These are phyloP conservation scores for Neurospora pannonica DNA, from an alignment of 495 filamentous ascomycete genomes.

Conservation along the genomic window DNA sequence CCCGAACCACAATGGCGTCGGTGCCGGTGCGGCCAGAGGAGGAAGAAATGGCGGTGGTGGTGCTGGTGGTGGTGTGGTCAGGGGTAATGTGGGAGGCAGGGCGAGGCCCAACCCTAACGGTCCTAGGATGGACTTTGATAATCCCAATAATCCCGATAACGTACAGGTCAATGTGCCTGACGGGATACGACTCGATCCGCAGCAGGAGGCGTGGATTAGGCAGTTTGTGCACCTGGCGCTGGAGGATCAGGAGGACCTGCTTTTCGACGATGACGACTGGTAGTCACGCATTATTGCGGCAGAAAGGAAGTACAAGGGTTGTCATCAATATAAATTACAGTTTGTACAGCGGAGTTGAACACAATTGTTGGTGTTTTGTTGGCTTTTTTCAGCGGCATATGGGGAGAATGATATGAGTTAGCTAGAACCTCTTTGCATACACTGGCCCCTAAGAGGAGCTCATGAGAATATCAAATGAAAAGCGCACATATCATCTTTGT, in stretches of 20 bases:
- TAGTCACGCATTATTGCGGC: constrained; percentile 6
- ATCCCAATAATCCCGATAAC: background rate
- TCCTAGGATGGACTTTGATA: background rate
- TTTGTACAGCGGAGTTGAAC: background rate
- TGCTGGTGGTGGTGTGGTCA: background rate
- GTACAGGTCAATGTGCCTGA: background rate
- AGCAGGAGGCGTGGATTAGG: constrained; percentile 40
- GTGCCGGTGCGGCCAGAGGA: background rate
- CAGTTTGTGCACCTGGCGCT: constrained; percentile 45
- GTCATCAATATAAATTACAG: background rate
- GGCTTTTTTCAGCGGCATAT: background rate
- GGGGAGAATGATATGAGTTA: background rate
- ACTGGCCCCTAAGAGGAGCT: background rate
- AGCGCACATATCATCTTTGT: background rate
- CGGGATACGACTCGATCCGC: constrained; percentile 18
- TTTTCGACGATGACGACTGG: constrained; percentile 27
- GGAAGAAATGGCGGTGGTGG: background rate
- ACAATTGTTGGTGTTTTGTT: background rate
- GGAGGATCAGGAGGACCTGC: constrained; percentile 41
- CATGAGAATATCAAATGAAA: background rate
- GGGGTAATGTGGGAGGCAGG: constrained; percentile 1
- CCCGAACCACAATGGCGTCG: background rate
- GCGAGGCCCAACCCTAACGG: background rate
- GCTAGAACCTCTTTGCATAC: background rate
- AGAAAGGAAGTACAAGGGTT: constrained; percentile 8